phyloP scores from a whole-genome alignment of 768 basidiomycete species.

The Suillus weaverae region DNA sequence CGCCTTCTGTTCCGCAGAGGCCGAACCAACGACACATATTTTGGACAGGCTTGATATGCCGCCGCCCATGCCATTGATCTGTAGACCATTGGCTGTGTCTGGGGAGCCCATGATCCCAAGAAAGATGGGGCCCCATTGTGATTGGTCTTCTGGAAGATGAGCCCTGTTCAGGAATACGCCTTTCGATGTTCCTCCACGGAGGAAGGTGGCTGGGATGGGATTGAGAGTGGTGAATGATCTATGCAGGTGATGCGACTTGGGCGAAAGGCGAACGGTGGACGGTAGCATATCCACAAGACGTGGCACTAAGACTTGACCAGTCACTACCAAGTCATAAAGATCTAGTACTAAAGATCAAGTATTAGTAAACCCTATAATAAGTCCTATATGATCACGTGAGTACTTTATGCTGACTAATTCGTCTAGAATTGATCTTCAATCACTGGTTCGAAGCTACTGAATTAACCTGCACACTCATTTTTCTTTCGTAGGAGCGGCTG shows the following conservation, averaged over 20 bases:
- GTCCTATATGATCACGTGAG: neutral
- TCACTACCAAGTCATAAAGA: neutral
- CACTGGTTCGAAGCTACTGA: neutral
- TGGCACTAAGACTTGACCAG: neutral
- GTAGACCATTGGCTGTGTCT: slow-evolving; percentile 63
- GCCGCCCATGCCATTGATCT: slow-evolving; percentile 82
- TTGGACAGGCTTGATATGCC: slow-evolving; percentile 77
- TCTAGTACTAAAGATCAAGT: neutral
- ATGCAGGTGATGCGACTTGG: neutral
- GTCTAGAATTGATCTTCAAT: neutral
- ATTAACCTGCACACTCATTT: slow-evolving; percentile 3
- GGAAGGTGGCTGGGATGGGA: slow-evolving; percentile 37
- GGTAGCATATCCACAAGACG: neutral
- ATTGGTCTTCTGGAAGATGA: slow-evolving; percentile 49
- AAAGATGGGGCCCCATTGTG: slow-evolving; percentile 62
- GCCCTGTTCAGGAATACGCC: slow-evolving; percentile 63
- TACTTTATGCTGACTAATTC: slow-evolving; percentile 1
- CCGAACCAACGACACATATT: slow-evolving; percentile 60
- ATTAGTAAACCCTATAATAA: too few relatives aligned
- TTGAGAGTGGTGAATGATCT: slow-evolving; percentile 2
- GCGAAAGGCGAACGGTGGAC: neutral
- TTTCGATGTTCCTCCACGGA: slow-evolving; percentile 78
- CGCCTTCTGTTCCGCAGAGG: slow-evolving; percentile 42
- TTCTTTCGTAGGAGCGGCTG: slow-evolving; percentile 5
- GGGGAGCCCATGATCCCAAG: slow-evolving; percentile 82